Evolutionary conservation across 352 stramenopile genomes (phyloP), one percentile per base, ranked within the genome.

Genomic region (Globisporangium splendens): DNA sequence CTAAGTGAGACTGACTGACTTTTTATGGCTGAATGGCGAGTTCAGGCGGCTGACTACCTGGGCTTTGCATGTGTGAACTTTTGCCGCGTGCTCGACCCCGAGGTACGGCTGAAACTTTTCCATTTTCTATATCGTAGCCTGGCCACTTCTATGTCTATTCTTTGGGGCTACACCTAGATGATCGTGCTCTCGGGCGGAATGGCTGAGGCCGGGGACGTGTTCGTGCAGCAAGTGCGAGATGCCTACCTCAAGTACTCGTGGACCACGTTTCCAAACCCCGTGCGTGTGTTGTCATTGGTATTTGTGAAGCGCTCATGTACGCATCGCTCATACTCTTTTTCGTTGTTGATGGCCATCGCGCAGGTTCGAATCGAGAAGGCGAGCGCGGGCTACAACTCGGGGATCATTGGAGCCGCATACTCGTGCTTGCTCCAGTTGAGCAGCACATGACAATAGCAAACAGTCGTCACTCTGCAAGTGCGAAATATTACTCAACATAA

Each of bases 21-120:
- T 10, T n/a, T 1, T 35, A 10, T 35, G 28, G 28, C 5, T 35
- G 28, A 35, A 35, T 35, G 28, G 28, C 2, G 28, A 6, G 3
- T 35, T 35, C 50, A 93, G 77, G 82, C 77, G 20, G 85, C 83
- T 7, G 85, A 95, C 56, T 93, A 88, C 54, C 65, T 95, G 50
- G 85, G 85, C 35, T 89, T 92, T 60, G 85, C 85, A 13, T 95
- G 83, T 44, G 85, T 95, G 24, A 91, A 68, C 17, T 90, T 92
- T 38, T 87, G 75, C 44, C 75, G 85, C 50, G 85, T 80, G 39
- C 57, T 95, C 20, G 83, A 95, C 56, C 79, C 81, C 3, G 73
- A 94, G 72, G 80, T 91, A 68, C 50, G 43, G n/a, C 7, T 38
- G 14, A 15, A n/a, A 4, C 4, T 2, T 46, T 21, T 41, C 20